Percentiles rank a stretch among this genome's conserved stretches.
phyloP scores from a whole-genome alignment of 2,329 filamentous ascomycete species.

The Chrysoporthe cubensis region DNA sequence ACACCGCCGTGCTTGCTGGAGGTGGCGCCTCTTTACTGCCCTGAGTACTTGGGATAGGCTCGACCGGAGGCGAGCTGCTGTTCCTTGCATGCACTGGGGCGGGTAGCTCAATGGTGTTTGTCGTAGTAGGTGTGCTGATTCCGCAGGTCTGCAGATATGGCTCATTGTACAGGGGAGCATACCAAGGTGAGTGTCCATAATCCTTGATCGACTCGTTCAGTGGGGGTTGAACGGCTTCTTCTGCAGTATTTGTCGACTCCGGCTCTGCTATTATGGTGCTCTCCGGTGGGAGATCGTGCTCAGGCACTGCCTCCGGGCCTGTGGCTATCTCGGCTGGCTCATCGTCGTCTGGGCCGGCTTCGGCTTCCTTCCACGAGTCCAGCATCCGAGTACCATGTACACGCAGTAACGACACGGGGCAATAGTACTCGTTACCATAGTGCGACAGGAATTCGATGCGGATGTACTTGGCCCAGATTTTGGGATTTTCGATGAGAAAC shows the following conservation, averaged over 20 bases:
- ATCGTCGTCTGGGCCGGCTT: slow-evolving; percentile 67
- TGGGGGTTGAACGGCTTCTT: not conserved
- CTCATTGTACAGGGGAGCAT: slow-evolving; percentile 31
- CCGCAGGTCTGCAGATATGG: slow-evolving; percentile 32
- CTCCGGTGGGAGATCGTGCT: slow-evolving; percentile 32
- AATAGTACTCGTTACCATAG: slow-evolving; percentile 97
- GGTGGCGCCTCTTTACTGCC: not conserved
- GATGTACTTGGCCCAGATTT: slow-evolving; percentile 94
- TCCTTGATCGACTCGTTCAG: slow-evolving; percentile 24
- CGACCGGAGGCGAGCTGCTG: slow-evolving; percentile 6
- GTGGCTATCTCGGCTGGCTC: slow-evolving; percentile 47
- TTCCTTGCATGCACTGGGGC: slow-evolving; percentile 17
- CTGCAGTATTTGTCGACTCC: slow-evolving; percentile 5
- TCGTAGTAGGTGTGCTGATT: slow-evolving; percentile 34
- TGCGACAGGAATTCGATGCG: slow-evolving; percentile 90
- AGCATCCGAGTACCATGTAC: slow-evolving; percentile 97
- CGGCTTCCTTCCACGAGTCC: slow-evolving; percentile 87
- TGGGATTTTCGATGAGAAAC: slow-evolving; percentile 89
- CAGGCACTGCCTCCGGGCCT: slow-evolving; percentile 39
- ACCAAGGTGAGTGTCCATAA: slow-evolving; percentile 35
- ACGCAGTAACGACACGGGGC: slow-evolving; percentile 84
- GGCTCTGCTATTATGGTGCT: slow-evolving; percentile 19
- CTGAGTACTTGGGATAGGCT: slow-evolving; percentile 10
- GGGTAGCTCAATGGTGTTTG: slow-evolving; percentile 31
- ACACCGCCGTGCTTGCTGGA: not conserved